Evolutionary conservation across 768 basidiomycete species (phyloP), one percentile per base, ranked within the genome.

Genomic region (Panaeolus papilionaceus): DNA sequence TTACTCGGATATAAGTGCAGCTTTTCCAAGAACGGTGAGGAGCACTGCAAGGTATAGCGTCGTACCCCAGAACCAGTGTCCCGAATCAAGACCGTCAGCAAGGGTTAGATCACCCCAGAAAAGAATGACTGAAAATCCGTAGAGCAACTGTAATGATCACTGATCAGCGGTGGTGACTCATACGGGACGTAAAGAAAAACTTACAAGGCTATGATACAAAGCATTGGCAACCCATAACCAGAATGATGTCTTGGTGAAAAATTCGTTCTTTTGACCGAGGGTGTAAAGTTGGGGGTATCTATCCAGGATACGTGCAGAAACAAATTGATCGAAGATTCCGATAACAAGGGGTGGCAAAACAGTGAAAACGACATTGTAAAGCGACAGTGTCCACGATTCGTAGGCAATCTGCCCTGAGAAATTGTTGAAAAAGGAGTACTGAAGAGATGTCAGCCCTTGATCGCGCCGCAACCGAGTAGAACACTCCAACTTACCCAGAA

Each of bases 341-440:
- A 99, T 97, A 64, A 99, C 98, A 63, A 99, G 86, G 0, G 98
- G 98, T 0, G 98, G 97, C 1, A 99, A 85, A 40, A 99, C 88
- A 45, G 97, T 97, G 83, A 99, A 99, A 62, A 98, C 78, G 72
- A 99, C 95, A 76, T 98, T 98, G 83, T 98, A 99, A 74, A 96
- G 85, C 0, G 98, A 96, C 74, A 99, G 86, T 8, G 98, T 97
- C 98, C 98, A 99, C 23, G 96, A 98, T 80, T 99, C 98, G 76
- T 96, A 96, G 63, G 95, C 93, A 69, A 99, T 96, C 78, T 99
- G 98, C 20, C 98, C 98, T 0, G 98, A 99, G 82, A 98, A 99
- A 74, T 97, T 98, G 85, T 99, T 99, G 87, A 96, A 94, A 84
- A 98, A 97, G 10, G 98, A 98, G 79, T 89, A 99, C 97, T 98